Evolutionary conservation across 2,329 filamentous ascomycete genomes (phyloP).

Genomic region (Beauveria brongniartii): DNA sequence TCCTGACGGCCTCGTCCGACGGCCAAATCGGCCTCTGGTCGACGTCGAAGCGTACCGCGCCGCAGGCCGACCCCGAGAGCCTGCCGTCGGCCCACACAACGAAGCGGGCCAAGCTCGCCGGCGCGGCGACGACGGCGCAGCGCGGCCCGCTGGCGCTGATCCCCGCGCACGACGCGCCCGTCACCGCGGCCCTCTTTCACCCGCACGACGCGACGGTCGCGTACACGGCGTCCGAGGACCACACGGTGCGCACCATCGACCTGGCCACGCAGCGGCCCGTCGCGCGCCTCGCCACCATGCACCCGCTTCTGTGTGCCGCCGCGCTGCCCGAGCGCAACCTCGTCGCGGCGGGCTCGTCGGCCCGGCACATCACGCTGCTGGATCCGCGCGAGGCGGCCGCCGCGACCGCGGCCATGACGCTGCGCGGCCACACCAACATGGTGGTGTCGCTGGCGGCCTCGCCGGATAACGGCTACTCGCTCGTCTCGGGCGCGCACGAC

Average conservation of each 20-base stretch:
- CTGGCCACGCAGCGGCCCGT: conserved; percentile 72
- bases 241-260: conserved; percentile 85
- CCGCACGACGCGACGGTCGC: conserved; percentile 77
- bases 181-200: conserved; percentile 78
- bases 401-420: conserved; percentile 72
- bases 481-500: conserved; percentile 86
- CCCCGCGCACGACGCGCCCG: conserved; percentile 61
- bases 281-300: conserved; percentile 73
- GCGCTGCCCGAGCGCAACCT: conserved; percentile 60
- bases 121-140: conserved; percentile 45
- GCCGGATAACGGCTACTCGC: conserved; percentile 65
- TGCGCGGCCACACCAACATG: conserved; percentile 79
- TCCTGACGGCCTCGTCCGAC: conserved; percentile 81
- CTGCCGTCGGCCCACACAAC: conserved; percentile 59
- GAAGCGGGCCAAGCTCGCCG: conserved; percentile 67
- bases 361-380: conserved; percentile 83
- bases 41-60: conserved; percentile 65
- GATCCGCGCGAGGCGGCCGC: conserved; percentile 75
- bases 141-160: conserved; percentile 73
- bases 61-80: conserved; percentile 61
- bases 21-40: conserved; percentile 85
- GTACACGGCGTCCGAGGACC: conserved; percentile 87
- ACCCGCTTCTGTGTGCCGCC: conserved; percentile 72
- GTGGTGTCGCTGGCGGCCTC: conserved; percentile 42
- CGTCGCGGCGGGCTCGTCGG: conserved; percentile 68